Conservation (phyloP, 139 green algal genomes). For the Chlorella sp. region DNA sequence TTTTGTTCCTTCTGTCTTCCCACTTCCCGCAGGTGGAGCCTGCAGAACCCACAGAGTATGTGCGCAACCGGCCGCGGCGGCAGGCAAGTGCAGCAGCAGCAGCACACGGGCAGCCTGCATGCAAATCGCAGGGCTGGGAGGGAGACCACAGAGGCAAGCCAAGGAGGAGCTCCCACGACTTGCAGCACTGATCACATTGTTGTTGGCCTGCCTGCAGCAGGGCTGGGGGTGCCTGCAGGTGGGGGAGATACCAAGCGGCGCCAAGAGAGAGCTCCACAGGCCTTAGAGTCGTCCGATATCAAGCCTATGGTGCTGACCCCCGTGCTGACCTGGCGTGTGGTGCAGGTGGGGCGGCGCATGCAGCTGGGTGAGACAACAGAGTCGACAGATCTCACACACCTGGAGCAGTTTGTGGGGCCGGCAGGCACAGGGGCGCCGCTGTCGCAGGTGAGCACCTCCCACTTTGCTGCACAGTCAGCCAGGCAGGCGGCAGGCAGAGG, state of each 20-base stretch:
- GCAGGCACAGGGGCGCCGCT: conserved; percentile 49
- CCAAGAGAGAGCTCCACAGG: too few species aligned
- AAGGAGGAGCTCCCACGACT: neutral
- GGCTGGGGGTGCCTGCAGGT: neutral
- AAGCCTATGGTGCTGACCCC: too few species aligned
- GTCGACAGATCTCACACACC: conserved; percentile 66
- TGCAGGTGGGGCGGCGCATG: conserved; percentile 31
- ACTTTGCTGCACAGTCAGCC: too few species aligned
- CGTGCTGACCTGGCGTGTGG: neutral
- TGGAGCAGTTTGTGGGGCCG: conserved; percentile 66
- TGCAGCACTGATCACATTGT: neutral
- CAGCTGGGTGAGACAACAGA: conserved; percentile 73
- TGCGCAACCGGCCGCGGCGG: conserved; percentile 65
- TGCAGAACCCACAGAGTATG: conserved; percentile 71
- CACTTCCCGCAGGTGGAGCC: neutral
- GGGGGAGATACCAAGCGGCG: too few species aligned
- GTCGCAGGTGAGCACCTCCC: conserved; percentile 41
- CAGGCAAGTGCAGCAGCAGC: conserved; percentile 37
- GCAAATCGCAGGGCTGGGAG: too few species aligned
- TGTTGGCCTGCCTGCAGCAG: neutral
- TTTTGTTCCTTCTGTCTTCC: neutral
- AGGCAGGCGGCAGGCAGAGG: too few species aligned
- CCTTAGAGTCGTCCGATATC: too few species aligned
- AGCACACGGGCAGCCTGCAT: too few species aligned
- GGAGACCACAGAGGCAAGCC: too few species aligned